Evolutionary conservation across 768 basidiomycete genomes (phyloP), one percentile per base, ranked within the genome.

Genomic region (Xerocomellus chrysenteron): DNA sequence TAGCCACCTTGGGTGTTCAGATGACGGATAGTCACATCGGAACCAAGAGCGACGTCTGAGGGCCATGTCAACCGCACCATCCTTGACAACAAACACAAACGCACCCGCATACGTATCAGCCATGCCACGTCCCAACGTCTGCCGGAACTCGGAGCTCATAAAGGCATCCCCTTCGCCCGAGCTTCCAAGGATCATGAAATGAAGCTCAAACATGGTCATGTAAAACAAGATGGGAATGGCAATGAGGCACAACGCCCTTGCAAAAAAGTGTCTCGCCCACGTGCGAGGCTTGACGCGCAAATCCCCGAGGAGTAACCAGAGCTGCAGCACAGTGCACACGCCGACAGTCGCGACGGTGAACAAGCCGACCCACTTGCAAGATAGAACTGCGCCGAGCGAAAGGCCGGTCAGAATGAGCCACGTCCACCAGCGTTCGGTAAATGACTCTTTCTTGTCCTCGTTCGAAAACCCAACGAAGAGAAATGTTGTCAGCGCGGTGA

Each of bases 91-190:
- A 12, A n/a, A 50, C 6, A 14, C 21, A n/a, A 47, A 60, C 84
- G 57, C 55, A 92, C 92, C 90, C 28, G 94, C 92, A 71, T 79
- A 94, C 0, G 96, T 98, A 70, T 99, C 94, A 12, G 81, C 79
- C 97, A 98, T 98, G 8, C 88, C 84, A 43, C 86, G 86, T 16
- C 86, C 80, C 13, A 99, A 78, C 0, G 95, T 98, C 68, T 98
- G 96, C 74, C 98, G 95, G 76, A 99, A 99, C 69, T 94, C 95
- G 3, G 94, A 92, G 75, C 92, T 96, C 97, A 99, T 99, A 74
- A 99, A 99, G 1, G 95, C 94, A 69, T 98, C 97, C 0, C 97
- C 97, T 50, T 98, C 96, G 33, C 97, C 97, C 2, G 91, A 90
- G 72, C 88, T 90, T 66, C 85, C 82, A 30, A 99, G 78, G 62